Evolutionary conservation across 345 rosid genomes (phyloP).

Genomic region (Eucalyptus curtisii): DNA sequence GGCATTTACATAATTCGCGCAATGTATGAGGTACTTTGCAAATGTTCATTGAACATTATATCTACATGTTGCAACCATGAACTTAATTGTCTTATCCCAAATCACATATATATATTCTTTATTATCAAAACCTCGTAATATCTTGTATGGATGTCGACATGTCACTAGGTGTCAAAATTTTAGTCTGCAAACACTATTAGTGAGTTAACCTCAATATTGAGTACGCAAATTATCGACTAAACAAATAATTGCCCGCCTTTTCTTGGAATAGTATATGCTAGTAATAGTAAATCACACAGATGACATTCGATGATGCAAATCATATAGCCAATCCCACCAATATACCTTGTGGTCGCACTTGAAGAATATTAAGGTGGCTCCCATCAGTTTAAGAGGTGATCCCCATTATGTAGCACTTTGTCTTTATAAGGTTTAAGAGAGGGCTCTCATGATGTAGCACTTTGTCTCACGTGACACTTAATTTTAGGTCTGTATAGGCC

Average conservation of each 20-base stretch:
- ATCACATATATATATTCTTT: too few relatives aligned
- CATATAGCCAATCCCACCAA: neutral
- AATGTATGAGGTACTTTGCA: neutral
- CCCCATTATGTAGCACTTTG: neutral
- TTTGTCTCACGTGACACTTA: neutral
- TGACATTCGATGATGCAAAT: neutral
- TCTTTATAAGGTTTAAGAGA: fast-evolving
- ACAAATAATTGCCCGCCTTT: neutral
- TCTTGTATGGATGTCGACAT: neutral
- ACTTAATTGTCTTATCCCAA: too few relatives aligned
- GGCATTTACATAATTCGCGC: neutral
- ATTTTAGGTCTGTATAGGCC: too few relatives aligned
- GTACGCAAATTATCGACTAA: too few relatives aligned
- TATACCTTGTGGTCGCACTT: neutral
- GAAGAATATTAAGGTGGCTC: neutral
- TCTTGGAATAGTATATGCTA: neutral
- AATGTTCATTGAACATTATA: neutral
- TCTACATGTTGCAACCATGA: neutral
- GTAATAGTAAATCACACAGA: neutral
- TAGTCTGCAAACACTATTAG: neutral
- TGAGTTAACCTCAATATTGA: too few relatives aligned
- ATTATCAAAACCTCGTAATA: neutral
- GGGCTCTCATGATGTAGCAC: fast-evolving
- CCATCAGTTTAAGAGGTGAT: fast-evolving
- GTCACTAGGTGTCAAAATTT: neutral